Evolutionary conservation across 495 filamentous ascomycete genomes (phyloP), one percentile per base, ranked within the genome.

Genomic region (Hypoxylon fuscum): DNA sequence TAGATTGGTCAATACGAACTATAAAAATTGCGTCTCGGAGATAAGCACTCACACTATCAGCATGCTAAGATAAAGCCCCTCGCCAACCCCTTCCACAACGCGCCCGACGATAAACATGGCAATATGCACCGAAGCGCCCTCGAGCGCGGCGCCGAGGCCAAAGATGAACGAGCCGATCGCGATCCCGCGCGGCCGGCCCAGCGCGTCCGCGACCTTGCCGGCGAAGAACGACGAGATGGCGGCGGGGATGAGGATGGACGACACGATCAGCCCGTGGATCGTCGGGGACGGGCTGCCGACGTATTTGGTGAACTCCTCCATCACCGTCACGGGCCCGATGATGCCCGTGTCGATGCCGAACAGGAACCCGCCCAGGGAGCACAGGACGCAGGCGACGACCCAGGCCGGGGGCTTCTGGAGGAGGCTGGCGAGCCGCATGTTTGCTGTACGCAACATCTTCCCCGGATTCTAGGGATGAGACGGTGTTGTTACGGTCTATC

Each of bases 251-350:
- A 89, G 74, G 41, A 90, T 86, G 5, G 81, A 81, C 0, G 88
- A 90, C 25, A 90, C 85, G 14, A 87, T 79, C n/a, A 89, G 72
- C 2, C 87, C 86, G 64, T 85, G 83, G 21, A 88, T 68, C 1
- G 80, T 79, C 6, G 87, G 76, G 5, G 85, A 83, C 32, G 85
- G 77, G 25, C 69, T 68, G 1, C 86, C 83, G 55, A 89, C 83
- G 20, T 76, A 71, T 5, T 65, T 40, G 10, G 64, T 70, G 67
- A 87, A 90, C 38, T 76, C 69, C 0, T 77, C 76, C 88, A 90
- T 90, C 18, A 79, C 74, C 5, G 86, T 89, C 0, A 88, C 74
- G 6, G 85, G 83, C 0, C 88, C 87, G 50, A 90, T 88, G 22
- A 80, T 82, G 4, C 88, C 85, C 0, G 85, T 90, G 52, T 90